These are phyloP conservation scores for Spergularia marina DNA, from an alignment of 148 eudicot species.

Conservation along the genomic window DNA sequence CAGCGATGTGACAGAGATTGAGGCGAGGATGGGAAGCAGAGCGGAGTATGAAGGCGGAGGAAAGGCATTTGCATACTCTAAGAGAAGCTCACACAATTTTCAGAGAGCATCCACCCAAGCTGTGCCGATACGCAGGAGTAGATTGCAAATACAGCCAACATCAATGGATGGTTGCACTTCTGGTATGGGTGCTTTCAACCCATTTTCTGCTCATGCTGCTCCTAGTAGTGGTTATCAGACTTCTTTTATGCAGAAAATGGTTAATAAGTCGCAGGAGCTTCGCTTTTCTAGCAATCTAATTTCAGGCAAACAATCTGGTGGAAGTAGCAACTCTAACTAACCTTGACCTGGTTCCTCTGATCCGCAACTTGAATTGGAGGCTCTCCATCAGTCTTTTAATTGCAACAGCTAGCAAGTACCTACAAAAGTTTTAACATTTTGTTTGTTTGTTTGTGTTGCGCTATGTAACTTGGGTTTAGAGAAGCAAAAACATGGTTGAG, in stretches of 20 bases:
- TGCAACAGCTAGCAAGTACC: too few relatives aligned
- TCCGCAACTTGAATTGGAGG: background rate
- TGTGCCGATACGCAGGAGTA: background rate
- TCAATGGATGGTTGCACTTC: background rate
- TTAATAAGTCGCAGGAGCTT: slow-evolving; percentile 14
- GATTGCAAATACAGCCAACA: background rate
- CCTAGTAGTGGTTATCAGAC: slow-evolving; percentile 17
- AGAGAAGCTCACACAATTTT: slow-evolving; percentile 28
- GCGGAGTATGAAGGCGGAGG: slow-evolving; percentile 29
- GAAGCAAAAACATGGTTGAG: too few relatives aligned
- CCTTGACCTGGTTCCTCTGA: background rate
- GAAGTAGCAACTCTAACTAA: slow-evolving; percentile 9
- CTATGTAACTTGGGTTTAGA: too few relatives aligned
- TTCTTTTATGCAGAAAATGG: slow-evolving; percentile 23
- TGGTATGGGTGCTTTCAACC: background rate
- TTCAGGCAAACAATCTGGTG: background rate
- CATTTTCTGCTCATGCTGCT: background rate
- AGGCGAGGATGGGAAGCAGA: slow-evolving; percentile 26
- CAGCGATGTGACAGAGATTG: slow-evolving; percentile 33
- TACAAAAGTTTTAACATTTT: too few relatives aligned
- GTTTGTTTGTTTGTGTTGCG: too few relatives aligned
- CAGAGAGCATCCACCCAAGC: slow-evolving; percentile 43
- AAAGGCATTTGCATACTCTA: slow-evolving; percentile 32
- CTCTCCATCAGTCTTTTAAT: too few relatives aligned
- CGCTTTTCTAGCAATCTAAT: background rate